Base-by-base conservation (phyloP, 2,329 filamentous ascomycete species). In the Aspergillus neoniger region DNA sequence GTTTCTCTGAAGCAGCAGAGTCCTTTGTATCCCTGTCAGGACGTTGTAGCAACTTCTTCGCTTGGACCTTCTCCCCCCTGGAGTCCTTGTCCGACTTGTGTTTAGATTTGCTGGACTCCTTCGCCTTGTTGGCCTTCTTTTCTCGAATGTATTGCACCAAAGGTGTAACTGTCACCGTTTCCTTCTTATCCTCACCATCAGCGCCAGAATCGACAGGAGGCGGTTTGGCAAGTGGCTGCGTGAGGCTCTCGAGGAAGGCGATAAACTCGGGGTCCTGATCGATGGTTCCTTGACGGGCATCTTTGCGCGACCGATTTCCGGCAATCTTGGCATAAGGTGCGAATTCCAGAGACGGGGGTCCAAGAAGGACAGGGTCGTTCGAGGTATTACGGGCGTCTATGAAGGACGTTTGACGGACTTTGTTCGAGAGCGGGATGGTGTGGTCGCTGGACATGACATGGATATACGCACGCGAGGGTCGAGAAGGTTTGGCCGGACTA, bases 201-300 rank as follows among this genome's bases (percentile, higher is more conserved):
- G 83, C 84, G 12, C 72, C 66, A 4, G 77, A 63, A 32, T 86
- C 83, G 23, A 83, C 83, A 0, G 80, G 76, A 9, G 79, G 70
- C 12, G 85, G 76, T 70, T 85, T 88, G n/a, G 78, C 76, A 62
- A 86, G 82, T 2, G 85, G 86, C 67, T 96, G 92, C 1, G 93
- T 96, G 50, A 98, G 83, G 57, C 86, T 90, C 74, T 96, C 91
- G 7, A 99, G 83, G 74, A 98, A 99, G 25, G 88, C 87, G 81
- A 97, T 96, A 69, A 97, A 99, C 69, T 98, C 95, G 0, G 91
- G 88, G 71, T 99, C 95, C 73, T 96, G 92, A 70, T 99, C 95
- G 67, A 99, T 98, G 3, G 92, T 96, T 56, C 94, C 95, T 74
- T 96, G 91, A 14, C 93, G 88, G 56, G 88, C 87, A 80, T 99